A percentile compares a stretch with the other conserved stretches of the same genome.
phyloP scores from a whole-genome alignment of 257 asterid species.

The Cordia subcordata region DNA sequence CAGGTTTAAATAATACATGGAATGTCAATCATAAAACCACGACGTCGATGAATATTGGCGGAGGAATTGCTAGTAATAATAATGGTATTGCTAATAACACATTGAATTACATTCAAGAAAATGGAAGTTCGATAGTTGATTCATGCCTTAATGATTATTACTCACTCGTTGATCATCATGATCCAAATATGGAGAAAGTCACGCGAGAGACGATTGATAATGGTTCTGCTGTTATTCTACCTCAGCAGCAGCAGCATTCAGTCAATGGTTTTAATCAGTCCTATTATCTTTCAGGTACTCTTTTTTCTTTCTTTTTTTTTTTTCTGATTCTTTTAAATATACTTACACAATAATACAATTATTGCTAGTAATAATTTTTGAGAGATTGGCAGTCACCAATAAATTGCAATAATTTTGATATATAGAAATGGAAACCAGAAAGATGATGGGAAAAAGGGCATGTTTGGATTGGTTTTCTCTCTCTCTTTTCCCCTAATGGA shows the following conservation, averaged over 20 bases:
- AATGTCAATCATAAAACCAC: slow-evolving; percentile 28
- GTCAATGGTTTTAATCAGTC: slow-evolving; percentile 43
- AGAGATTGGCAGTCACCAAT: too few relatives aligned
- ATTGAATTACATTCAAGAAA: slow-evolving; percentile 21
- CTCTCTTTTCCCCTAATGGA: too few relatives aligned
- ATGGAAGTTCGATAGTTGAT: slow-evolving; percentile 28
- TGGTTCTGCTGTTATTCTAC: slow-evolving; percentile 33
- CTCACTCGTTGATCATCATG: slow-evolving; percentile 24
- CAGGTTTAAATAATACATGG: slow-evolving; percentile 43
- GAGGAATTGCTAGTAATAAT: slow-evolving; percentile 3
- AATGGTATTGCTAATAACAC: slow-evolving; percentile 11
- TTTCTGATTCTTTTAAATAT: too few relatives aligned
- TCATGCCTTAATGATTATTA: slow-evolving; percentile 27
- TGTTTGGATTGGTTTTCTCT: too few relatives aligned
- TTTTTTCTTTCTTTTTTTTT: not conserved
- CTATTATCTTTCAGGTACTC: slow-evolving; percentile 43
- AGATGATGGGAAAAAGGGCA: too few relatives aligned
- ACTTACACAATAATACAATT: too few relatives aligned
- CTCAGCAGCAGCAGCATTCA: slow-evolving; percentile 46
- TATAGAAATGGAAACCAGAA: too few relatives aligned
- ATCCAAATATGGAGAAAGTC: slow-evolving; percentile 35
- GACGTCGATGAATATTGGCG: not conserved
- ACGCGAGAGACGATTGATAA: slow-evolving; percentile 23
- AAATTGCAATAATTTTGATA: too few relatives aligned
- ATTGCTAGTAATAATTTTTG: too few relatives aligned